Conservation (phyloP, 345 rosid species). For the Clarkia xantiana region DNA sequence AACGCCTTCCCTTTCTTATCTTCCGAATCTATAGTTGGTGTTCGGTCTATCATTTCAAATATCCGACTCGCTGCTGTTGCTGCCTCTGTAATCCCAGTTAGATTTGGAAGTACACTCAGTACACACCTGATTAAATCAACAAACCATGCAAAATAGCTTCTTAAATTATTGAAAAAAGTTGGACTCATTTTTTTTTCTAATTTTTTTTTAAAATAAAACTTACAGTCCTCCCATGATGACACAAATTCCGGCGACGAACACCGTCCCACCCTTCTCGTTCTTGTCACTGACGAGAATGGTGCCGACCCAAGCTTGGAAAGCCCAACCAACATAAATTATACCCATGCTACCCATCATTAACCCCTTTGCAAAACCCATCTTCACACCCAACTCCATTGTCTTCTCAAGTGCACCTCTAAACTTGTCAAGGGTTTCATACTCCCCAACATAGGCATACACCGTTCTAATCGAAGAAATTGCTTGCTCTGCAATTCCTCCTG, state of each 20-base stretch:
- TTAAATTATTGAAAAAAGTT: too few species aligned
- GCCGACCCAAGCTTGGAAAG: conserved; percentile 54
- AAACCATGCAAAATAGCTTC: too few species aligned
- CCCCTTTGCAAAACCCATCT: conserved; percentile 52
- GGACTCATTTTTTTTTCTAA: too few species aligned
- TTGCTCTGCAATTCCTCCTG: conserved; percentile 60
- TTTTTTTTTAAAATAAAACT: conserved; percentile 8
- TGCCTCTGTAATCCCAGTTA: conserved; percentile 48
- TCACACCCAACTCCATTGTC: conserved; percentile 37
- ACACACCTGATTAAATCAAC: conserved; percentile 48
- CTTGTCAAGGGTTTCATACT: conserved; percentile 25
- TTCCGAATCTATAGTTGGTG: conserved; percentile 37
- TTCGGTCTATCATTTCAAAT: conserved; percentile 32
- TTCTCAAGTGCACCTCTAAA: conserved; percentile 36
- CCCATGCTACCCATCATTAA: conserved; percentile 68
- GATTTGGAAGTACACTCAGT: conserved; percentile 48
- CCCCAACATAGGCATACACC: conserved; percentile 49
- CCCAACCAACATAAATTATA: conserved; percentile 46
- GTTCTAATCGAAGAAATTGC: conserved; percentile 53
- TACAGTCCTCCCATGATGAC: conserved; percentile 58
- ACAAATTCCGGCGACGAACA: conserved; percentile 47
- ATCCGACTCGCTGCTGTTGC: conserved; percentile 30
- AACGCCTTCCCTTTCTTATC: conserved; percentile 49
- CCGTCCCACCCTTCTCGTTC: conserved; percentile 40
- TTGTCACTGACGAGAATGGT: conserved; percentile 42